These are phyloP conservation scores for Phytopythium kandeliae DNA, from an alignment of 352 stramenopile species.

Conservation along the genomic window DNA sequence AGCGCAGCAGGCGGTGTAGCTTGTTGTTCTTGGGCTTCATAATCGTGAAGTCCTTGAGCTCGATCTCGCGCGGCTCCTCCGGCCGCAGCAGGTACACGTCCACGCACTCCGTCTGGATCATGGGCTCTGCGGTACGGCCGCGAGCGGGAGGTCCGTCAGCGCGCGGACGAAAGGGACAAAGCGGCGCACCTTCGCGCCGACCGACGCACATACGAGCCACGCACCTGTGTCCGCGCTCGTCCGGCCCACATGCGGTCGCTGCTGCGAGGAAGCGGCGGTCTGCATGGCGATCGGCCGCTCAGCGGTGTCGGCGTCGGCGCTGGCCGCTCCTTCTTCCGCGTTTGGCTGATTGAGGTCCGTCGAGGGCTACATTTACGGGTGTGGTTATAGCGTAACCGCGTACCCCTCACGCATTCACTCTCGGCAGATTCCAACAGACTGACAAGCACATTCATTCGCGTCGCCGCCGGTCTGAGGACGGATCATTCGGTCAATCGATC, in stretches of 20 bases:
- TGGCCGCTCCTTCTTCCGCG: too few relatives aligned
- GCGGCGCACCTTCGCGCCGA: background rate
- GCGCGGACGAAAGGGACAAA: too few relatives aligned
- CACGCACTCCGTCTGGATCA: conserved; percentile 50
- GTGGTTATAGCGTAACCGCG: too few relatives aligned
- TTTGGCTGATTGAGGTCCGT: too few relatives aligned
- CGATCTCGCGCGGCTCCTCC: conserved; percentile 51
- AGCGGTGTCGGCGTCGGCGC: too few relatives aligned
- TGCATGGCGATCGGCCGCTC: background rate
- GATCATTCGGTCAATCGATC: too few relatives aligned
- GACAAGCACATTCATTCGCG: too few relatives aligned
- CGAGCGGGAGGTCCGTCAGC: too few relatives aligned
- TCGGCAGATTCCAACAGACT: too few relatives aligned
- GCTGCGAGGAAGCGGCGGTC: background rate
- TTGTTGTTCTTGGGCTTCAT: conserved; percentile 81
- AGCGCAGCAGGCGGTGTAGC: conserved; percentile 63
- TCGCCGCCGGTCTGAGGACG: too few relatives aligned
- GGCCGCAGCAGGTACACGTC: conserved; percentile 70
- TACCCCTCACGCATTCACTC: too few relatives aligned
- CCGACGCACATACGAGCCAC: background rate
- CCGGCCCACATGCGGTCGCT: background rate
- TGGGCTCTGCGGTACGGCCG: background rate
- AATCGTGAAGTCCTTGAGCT: conserved; percentile 79
- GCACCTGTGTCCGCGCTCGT: background rate
- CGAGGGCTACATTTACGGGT: too few relatives aligned